Evolutionary conservation across 2,329 filamentous ascomycete species (phyloP).

Genomic region (Aspergillus texensis): DNA sequence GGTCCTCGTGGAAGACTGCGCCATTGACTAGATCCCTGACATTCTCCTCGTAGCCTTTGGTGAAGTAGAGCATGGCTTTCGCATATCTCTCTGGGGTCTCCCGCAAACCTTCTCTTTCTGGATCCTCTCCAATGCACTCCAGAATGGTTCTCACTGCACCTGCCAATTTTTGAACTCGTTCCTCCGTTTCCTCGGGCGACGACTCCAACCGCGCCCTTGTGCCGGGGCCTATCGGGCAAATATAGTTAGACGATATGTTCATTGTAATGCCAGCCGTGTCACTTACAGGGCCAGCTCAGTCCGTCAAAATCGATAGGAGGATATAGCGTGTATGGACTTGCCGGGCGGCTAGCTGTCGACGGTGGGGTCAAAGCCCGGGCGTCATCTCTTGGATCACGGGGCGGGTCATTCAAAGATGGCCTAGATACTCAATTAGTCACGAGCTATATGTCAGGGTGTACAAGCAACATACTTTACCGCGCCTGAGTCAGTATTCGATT

Average conservation of each 20-base stretch:
- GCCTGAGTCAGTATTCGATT: conserved; percentile 20
- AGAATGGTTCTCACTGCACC: conserved; percentile 66
- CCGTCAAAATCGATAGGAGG: conserved; percentile 57
- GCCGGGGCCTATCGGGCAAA: conserved; percentile 41
- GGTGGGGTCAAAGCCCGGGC: conserved; percentile 54
- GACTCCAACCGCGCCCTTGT: conserved; percentile 58
- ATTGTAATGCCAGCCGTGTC: background rate
- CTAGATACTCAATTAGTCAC: conserved; percentile 18
- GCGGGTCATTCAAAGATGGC: conserved; percentile 49
- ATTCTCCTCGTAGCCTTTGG: conserved; percentile 95
- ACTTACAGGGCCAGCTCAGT: conserved; percentile 56
- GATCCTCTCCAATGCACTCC: conserved; percentile 68
- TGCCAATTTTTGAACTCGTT: conserved; percentile 62
- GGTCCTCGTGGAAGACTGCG: conserved; percentile 93
- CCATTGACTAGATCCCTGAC: conserved; percentile 87
- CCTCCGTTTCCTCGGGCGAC: conserved; percentile 59
- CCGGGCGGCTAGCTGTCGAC: conserved; percentile 52
- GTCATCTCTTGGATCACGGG: conserved; percentile 57
- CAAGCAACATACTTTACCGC: conserved; percentile 29
- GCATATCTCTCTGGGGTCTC: conserved; percentile 82
- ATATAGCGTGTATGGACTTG: conserved; percentile 52
- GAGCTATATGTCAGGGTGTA: background rate
- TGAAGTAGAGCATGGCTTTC: conserved; percentile 94
- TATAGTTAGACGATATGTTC: conserved; percentile 16
- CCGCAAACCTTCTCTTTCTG: conserved; percentile 64